Percentiles rank a stretch among this genome's conserved stretches.
Evolutionary conservation across 2,329 filamentous ascomycete genomes (phyloP).

Genomic region (Stagonosporopsis vannaccii): DNA sequence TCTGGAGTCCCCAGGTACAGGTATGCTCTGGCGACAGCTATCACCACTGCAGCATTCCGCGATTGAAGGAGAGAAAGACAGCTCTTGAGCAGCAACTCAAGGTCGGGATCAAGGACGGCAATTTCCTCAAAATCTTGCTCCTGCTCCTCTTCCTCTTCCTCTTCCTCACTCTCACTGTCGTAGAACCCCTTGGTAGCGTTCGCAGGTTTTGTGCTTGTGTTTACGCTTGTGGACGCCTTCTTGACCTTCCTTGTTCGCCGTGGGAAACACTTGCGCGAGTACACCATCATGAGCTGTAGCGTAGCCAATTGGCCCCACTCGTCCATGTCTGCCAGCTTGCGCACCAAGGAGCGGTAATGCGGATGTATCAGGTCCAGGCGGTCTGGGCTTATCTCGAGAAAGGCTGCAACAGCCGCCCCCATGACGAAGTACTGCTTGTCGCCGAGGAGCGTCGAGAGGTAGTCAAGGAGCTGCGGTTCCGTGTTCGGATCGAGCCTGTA

Average conservation of each 20-base stretch:
- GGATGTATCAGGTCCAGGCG: slow-evolving; percentile 87
- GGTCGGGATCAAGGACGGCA: slow-evolving; percentile 76
- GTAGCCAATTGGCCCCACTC: slow-evolving; percentile 95
- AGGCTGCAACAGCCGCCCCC: slow-evolving; percentile 88
- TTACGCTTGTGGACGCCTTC: slow-evolving; percentile 54
- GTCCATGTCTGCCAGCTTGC: slow-evolving; percentile 97
- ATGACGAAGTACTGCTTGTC: slow-evolving; percentile 98
- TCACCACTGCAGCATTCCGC: slow-evolving; percentile 89
- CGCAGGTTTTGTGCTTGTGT: slow-evolving; percentile 44
- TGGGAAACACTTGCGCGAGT: slow-evolving; percentile 88
- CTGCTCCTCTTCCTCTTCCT: slow-evolving; percentile 53
- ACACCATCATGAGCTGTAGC: slow-evolving; percentile 80
- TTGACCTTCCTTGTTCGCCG: slow-evolving; percentile 66
- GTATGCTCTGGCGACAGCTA: slow-evolving; percentile 86
- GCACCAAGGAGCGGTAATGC: slow-evolving; percentile 84
- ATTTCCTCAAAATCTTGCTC: slow-evolving; percentile 63
- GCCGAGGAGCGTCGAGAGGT: slow-evolving; percentile 77
- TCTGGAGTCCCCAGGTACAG: slow-evolving; percentile 81
- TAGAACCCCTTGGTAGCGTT: slow-evolving; percentile 76
- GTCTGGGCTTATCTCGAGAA: slow-evolving; percentile 87
- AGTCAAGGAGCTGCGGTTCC: slow-evolving; percentile 83
- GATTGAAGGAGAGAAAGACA: slow-evolving; percentile 89
- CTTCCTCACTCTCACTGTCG: slow-evolving; percentile 58
- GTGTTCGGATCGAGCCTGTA: slow-evolving; percentile 88
- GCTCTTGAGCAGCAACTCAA: slow-evolving; percentile 78